Evolutionary conservation across 192 early-diverging fungal species (phyloP).

Genomic region (Funneliformis mosseae): DNA sequence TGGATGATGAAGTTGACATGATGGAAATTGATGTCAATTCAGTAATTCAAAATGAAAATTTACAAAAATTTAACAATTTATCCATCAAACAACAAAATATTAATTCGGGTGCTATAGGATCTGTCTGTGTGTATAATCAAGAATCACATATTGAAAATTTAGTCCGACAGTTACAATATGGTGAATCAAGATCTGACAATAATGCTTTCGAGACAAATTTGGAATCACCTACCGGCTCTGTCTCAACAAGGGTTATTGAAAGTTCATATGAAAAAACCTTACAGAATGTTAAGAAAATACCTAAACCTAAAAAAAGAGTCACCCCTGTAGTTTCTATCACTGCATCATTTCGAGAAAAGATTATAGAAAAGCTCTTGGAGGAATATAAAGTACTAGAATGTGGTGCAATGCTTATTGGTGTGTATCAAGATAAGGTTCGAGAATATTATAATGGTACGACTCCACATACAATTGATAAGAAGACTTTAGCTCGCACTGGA

Average conservation of each 20-base stretch:
- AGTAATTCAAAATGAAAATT: not conserved
- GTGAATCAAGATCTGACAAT: too few species aligned
- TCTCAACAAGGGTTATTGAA: too few species aligned
- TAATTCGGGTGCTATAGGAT: not conserved
- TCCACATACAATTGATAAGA: slow-evolving; percentile 53
- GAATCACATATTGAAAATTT: not conserved
- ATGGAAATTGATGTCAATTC: not conserved
- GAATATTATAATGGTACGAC: slow-evolving; percentile 33
- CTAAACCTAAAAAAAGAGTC: not conserved
- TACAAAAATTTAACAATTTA: not conserved
- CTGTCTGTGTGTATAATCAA: not conserved
- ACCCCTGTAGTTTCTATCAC: not conserved
- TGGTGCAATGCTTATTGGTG: slow-evolving; percentile 34
- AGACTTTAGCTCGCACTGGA: slow-evolving; percentile 55
- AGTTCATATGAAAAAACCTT: not conserved
- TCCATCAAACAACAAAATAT: not conserved
- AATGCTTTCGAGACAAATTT: too few species aligned
- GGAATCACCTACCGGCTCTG: not conserved
- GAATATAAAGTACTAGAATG: slow-evolving; percentile 42
- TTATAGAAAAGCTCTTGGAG: not conserved
- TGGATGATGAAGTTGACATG: not conserved
- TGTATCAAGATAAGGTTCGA: slow-evolving; percentile 36
- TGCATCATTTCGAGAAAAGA: not conserved
- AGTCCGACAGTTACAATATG: too few species aligned
- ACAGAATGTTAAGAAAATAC: not conserved